phyloP scores from a whole-genome alignment of 2,329 filamentous ascomycete species.

The Fusarium siculi region DNA sequence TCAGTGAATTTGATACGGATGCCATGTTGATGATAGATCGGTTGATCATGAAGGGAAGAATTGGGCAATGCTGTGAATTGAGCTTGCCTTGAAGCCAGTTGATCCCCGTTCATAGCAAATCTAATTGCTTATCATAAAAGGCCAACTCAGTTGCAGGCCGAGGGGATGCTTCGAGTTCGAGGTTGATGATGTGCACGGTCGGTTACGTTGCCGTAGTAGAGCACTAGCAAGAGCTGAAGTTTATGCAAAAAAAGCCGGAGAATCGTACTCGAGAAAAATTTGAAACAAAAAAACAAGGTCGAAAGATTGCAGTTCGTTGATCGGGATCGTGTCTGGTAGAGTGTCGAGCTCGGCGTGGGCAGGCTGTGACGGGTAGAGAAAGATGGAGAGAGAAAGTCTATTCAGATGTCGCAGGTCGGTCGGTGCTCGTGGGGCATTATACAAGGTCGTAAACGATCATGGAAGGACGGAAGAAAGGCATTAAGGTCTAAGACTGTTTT shows the following conservation, averaged over 20 bases:
- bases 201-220: conserved; percentile 23
- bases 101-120: conserved; percentile 73
- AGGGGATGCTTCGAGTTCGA: conserved; percentile 28
- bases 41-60: conserved; percentile 13
- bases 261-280: conserved; percentile 3
- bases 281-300: background rate
- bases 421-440: conserved; percentile 43
- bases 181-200: conserved; percentile 35
- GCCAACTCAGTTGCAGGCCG: conserved; percentile 30
- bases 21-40: conserved; percentile 18
- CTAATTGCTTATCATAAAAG: conserved; percentile 41
- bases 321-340: conserved; percentile 11
- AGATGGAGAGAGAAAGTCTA: conserved; percentile 34
- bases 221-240: conserved; percentile 24
- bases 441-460: conserved; percentile 43
- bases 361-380: conserved; percentile 24
- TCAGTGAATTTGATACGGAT: conserved; percentile 49
- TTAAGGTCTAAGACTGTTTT: conserved; percentile 44
- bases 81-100: conserved; percentile 64
- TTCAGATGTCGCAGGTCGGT: conserved; percentile 38
- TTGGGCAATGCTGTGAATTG: conserved; percentile 18
- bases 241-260: conserved; percentile 32
- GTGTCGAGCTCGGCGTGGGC: conserved; percentile 31
- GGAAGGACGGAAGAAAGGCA: conserved; percentile 40
- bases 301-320: conserved; percentile 4